Conservation (phyloP, 1,139 yeast genomes). For the Geotrichum australiense region DNA sequence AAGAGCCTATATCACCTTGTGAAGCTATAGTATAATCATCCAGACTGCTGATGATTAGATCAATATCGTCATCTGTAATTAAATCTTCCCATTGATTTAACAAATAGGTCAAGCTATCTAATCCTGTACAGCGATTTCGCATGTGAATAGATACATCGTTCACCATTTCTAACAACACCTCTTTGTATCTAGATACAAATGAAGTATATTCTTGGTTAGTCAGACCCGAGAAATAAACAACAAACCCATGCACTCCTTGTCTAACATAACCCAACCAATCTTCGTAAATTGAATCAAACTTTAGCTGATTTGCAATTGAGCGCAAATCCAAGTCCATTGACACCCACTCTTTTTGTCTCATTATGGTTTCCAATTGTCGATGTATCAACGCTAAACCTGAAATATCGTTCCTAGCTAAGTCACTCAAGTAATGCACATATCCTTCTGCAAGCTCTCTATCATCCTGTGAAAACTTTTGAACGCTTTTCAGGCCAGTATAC, state of each 20-base stretch:
- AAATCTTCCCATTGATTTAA: neutral
- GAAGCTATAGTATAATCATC: constrained; percentile 34
- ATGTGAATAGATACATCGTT: neutral
- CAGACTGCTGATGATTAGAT: constrained; percentile 22
- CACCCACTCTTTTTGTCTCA: constrained; percentile 6
- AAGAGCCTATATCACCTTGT: constrained; percentile 54
- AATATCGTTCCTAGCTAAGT: neutral
- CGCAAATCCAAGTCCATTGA: constrained; percentile 1
- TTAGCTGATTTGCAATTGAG: neutral
- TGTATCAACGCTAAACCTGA: neutral
- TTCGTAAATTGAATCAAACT: neutral
- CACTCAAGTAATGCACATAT: constrained; percentile 9
- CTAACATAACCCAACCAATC: constrained; percentile 10
- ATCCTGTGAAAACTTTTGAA: constrained; percentile 4
- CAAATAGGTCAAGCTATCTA: constrained; percentile 7
- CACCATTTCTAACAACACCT: too few species aligned
- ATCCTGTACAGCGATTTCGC: constrained; percentile 7
- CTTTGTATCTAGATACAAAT: too few species aligned
- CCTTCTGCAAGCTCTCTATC: constrained; percentile 13
- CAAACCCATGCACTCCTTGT: constrained; percentile 5
- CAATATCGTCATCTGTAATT: constrained; percentile 2
- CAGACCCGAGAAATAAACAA: constrained; percentile 6
- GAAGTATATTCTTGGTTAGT: too few species aligned
- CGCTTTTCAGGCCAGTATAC: neutral
- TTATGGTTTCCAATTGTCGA: constrained; percentile 5